Base-by-base conservation (phyloP, 1,284 basidiomycete genomes). In the Ceratorhiza oryzae-sativae region DNA sequence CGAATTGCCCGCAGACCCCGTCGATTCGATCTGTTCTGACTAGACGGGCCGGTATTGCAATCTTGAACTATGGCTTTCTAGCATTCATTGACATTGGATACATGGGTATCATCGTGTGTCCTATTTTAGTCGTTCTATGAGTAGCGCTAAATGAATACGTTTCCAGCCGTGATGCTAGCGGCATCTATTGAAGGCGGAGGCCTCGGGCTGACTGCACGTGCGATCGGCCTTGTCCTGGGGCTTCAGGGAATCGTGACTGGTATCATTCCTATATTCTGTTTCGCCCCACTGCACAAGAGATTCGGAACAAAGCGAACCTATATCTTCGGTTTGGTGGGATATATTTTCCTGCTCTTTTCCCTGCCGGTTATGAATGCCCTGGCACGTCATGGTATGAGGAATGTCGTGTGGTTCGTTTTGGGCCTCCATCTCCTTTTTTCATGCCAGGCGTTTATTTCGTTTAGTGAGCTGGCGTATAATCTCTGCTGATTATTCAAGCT, bases 161-260 rank as follows among this genome's bases (percentile, higher is more conserved):
- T 6, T 12, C 34, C 48, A 25, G 70, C 74, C n/a, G 58, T 75
- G 15, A 71, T 70, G 49, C 58, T 75, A 20, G 45, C 74, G 30
- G 55, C 71, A 10, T 71, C 74, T 30, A 25, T 74, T 25, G 27
- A 60, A 18, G 46, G 46, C 55, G 74, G 75, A 15, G 75, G 75
- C 0, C 56, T 75, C 5, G 73, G 75, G 4, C 49, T 75, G 3
- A 10, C 68, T 6, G 58, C 75, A 1, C 48, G 63, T 27, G 30
- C 32, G 1, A 74, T 75, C 12, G 75, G 75, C 5, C n/a, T 71
- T 25, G 27, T 74, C 45, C 67, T 74, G n/a, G 71, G 71, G 32
- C 39, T 63, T 1, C 55, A 73, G 49, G 75, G 75, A 10, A 30
- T 74, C 18, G 27, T 71, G 15, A 67, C 63, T 36, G 73, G 71